Evolutionary conservation across 148 eudicot genomes (phyloP), one percentile per base, ranked within the genome.

Genomic region (Rheum nobile): DNA sequence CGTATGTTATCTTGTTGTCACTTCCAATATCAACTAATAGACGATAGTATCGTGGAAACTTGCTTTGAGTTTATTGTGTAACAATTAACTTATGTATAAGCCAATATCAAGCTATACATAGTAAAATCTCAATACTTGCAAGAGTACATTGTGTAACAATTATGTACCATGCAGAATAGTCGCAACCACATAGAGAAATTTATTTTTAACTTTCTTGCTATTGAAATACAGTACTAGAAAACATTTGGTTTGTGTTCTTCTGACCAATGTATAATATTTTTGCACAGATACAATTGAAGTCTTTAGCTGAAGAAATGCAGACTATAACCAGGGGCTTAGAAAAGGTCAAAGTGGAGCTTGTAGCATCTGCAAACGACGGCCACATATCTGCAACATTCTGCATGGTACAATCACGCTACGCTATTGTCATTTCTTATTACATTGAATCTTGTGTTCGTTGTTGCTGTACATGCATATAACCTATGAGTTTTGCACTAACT

Each of bases 241-340:
- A n/a, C n/a, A n/a, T n/a, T 41, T 41, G 43, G 19, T 31, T 1
- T 63, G 29, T 63, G n/a, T 31, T 31, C 39, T 31, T 63, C 67
- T 63, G n/a, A 63, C 21, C 38, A 70, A 70, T 11, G 52, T 48
- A n/a, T n/a, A 21, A 75, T 71, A 71, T 71, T 71, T 79, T 63
- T 26, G 75, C 89, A 89, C 92, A 94, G 98, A 94, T 94, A 83
- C 97, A 94, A 85, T 85, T 91, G 88, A 94, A 94, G 82, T 86
- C 90, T 47, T 87, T 93, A 75, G 98, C 98, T 55, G 98, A 93
- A 88, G 98, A 93, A 84, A 93, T 93, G 98, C 98, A 93, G 85
- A 88, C 93, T 59, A 89, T 94, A 75, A 88, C 83, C 61, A 94
- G 89, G 80, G 96, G 96, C 47, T 75, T 91, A 71, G 98, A 88